Conservation (phyloP, 176 grass and related monocot genomes). For the Ensete ventricosum region DNA sequence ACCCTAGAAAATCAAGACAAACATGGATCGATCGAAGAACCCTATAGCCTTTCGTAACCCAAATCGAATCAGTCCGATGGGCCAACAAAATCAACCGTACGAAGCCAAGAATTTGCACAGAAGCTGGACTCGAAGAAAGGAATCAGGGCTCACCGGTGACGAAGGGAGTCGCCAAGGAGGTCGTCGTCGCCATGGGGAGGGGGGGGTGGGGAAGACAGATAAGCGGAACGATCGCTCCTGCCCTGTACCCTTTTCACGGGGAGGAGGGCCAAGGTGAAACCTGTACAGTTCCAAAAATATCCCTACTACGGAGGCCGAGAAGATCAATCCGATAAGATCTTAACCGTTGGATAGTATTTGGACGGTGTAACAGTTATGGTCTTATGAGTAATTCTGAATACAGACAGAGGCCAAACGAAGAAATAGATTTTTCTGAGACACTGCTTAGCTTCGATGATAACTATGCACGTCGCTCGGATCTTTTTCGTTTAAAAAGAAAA, state of each 20-base stretch:
- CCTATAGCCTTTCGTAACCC: not conserved
- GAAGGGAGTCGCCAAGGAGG: not conserved
- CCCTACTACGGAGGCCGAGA: not conserved
- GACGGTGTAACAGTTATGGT: not conserved
- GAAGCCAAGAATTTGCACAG: too few species aligned
- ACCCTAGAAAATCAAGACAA: not conserved
- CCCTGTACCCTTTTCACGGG: not conserved
- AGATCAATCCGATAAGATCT: not conserved
- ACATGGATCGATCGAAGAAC: not conserved
- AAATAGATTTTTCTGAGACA: too few species aligned
- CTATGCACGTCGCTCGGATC: too few species aligned
- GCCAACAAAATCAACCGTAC: too few species aligned
- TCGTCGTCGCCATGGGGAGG: conserved; percentile 2
- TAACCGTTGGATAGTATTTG: not conserved
- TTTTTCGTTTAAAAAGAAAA: too few species aligned
- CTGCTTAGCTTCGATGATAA: too few species aligned
- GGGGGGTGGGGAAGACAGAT: not conserved
- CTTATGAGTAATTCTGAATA: too few species aligned
- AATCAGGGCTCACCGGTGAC: not conserved
- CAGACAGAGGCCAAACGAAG: too few species aligned
- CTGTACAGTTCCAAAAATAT: not conserved
- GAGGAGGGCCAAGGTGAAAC: not conserved
- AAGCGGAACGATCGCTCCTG: not conserved
- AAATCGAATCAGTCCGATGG: too few species aligned
- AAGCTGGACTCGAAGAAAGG: not conserved